Evolutionary conservation across 345 rosid species (phyloP), one percentile per base, ranked within the genome.

Genomic region (Eucalyptus lansdowneana): DNA sequence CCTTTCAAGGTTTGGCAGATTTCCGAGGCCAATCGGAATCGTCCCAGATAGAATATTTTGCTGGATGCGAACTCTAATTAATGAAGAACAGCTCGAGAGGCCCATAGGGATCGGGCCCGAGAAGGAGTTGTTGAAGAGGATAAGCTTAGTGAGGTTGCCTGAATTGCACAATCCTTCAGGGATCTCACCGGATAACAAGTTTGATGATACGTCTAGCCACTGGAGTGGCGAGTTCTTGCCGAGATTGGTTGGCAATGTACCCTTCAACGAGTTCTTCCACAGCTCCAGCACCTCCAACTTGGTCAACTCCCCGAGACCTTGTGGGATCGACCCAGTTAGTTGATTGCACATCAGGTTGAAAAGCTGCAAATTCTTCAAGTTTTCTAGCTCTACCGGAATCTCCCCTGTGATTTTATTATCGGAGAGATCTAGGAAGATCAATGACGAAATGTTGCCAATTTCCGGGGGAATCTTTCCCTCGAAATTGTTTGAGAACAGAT

Each of bases 191-290:
- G 97, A 92, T 85, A 95, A 92, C 72, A 91, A 91, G 90, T 96
- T 96, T 29, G 97, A 94, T 9, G 98, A 96, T 86, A 95, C 95
- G 88, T 96, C 97, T 87, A 96, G 86, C 98, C 97, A 93, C 80
- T 90, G 94, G 87, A 95, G 92, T 5, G 96, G 95, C 3, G 97
- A 95, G 87, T 67, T 93, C 91, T 88, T 90, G 37, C 98, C 98
- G 13, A 96, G 95, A 81, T 94, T 89, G 88, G 16, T 8, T 7
- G 98, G 97, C 93, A 96, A 90, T 40, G 96, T 81, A 50, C 98
- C 97, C 37, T 60, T 88, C 58, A 96, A 89, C 56, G 95, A 94
- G 89, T 96, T 96, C 91, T 94, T 91, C 98, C 98, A 95, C 67
- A 96, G 92, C 93, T 93, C 97, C 87, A 96, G 95, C 81, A 94